phyloP scores from a whole-genome alignment of 805 yeast genomes.

The Metschnikowia baotianmanensis region DNA sequence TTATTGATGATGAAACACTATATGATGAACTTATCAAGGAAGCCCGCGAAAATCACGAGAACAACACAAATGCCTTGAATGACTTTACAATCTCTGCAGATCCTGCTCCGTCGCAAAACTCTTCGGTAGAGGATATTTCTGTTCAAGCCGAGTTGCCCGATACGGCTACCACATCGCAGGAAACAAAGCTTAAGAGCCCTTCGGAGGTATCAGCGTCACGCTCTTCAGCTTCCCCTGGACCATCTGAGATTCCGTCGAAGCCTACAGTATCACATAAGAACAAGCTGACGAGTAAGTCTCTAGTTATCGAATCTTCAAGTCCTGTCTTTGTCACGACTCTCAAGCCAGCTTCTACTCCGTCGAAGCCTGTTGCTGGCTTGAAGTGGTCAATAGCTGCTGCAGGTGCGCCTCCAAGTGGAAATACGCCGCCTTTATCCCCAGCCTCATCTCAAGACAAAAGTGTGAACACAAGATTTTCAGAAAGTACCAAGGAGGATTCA shows the following conservation, averaged over 20 bases:
- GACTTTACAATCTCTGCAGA: slow-evolving; percentile 5
- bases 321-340: slow-evolving; percentile 43
- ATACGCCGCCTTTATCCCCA: slow-evolving; percentile 5
- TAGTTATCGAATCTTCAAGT: slow-evolving; percentile 27
- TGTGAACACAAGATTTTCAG: background rate
- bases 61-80: slow-evolving; percentile 10
- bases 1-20: slow-evolving; percentile 36
- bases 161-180: background rate
- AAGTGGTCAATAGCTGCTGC: slow-evolving; percentile 60
- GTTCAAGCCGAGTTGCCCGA: background rate
- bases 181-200: slow-evolving; percentile 2
- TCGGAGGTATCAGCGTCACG: slow-evolving; percentile 6
- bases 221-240: slow-evolving; percentile 1
- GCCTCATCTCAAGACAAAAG: slow-evolving; percentile 2
- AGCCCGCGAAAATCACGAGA: slow-evolving; percentile 19
- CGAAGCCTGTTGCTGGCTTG: slow-evolving; percentile 51
- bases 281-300: slow-evolving; percentile 13
- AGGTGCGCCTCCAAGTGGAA: slow-evolving; percentile 19
- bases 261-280: slow-evolving; percentile 15
- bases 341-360: slow-evolving; percentile 56
- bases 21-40: slow-evolving; percentile 41
- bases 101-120: slow-evolving; percentile 4
- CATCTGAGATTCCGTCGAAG: slow-evolving; percentile 4
- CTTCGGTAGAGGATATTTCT: slow-evolving; percentile 2
- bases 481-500: background rate